Evolutionary conservation across 164 flowering plant genomes (phyloP).

Genomic region (Vitis cinerea): DNA sequence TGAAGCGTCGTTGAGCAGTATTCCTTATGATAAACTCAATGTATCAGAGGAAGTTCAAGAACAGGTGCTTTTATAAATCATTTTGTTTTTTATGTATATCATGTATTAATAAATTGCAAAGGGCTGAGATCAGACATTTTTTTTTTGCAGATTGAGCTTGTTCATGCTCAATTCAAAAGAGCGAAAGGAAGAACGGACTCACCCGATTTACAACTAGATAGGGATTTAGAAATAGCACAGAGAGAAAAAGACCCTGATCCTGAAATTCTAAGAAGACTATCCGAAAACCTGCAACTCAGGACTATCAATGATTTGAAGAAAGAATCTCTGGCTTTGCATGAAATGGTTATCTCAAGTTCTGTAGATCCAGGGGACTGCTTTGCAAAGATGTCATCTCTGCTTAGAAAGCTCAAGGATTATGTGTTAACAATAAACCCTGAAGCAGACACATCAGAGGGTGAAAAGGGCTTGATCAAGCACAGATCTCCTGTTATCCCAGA

Average conservation of each 20-base stretch:
- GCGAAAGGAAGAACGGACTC: constrained; percentile 61
- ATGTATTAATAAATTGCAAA: not conserved
- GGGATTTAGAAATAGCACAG: constrained; percentile 55
- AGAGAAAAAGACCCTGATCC: constrained; percentile 55
- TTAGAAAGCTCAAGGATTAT: constrained; percentile 67
- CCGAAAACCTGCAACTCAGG: constrained; percentile 72
- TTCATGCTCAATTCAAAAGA: constrained; percentile 78
- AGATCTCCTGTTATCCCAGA: constrained; percentile 91
- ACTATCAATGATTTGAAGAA: constrained; percentile 69
- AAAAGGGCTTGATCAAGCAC: constrained; percentile 51
- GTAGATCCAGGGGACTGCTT: constrained; percentile 54
- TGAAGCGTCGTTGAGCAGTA: constrained; percentile 56
- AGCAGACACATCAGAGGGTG: constrained; percentile 41
- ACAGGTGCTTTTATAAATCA: constrained; percentile 46
- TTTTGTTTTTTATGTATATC: constrained; percentile 1
- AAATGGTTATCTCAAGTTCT: constrained; percentile 52
- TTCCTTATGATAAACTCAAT: constrained; percentile 53
- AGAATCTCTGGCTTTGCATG: constrained; percentile 73
- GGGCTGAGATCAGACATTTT: not conserved
- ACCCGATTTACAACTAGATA: constrained; percentile 52
- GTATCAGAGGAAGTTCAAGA: constrained; percentile 78
- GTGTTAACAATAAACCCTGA: constrained; percentile 48
- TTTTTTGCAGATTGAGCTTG: constrained; percentile 65
- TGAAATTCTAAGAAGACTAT: constrained; percentile 52
- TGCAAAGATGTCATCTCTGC: constrained; percentile 59